Evolutionary conservation across 2,329 filamentous ascomycete genomes (phyloP), one percentile per base, ranked within the genome.

Genomic region (Capronia americana): DNA sequence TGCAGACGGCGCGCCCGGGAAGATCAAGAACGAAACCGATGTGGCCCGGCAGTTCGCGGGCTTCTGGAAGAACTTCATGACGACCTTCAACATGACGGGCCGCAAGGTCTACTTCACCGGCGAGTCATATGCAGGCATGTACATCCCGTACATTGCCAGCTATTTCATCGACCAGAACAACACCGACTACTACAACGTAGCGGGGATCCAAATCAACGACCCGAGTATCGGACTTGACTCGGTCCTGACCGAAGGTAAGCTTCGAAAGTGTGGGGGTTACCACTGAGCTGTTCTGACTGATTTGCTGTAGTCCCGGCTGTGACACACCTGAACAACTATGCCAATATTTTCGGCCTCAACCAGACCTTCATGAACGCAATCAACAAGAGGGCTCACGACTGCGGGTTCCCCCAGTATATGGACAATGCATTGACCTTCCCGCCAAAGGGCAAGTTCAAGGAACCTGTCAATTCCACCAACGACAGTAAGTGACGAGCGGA

Each of bases 371-470:
- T 71, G 66, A 73, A 73, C 0, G 69, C 80, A 32, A 75, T 85
- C 12, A 75, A 81, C 41, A 69, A 65, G 4, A 72, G 78, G 3
- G 78, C 82, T 62, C 69, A 81, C 32, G 69, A 76, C 7, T 85
- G 83, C 70, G 81, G 82, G 55, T 84, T 83, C 71, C 75, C 77
- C n/a, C 74, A 76, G 2, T 83, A 77, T 72, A 75, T 82, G 46
- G 76, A 82, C 26, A 77, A 82, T 54, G 84, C 85, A 70, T 78
- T 92, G 2, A 84, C 84, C 0, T 96, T 89, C 78, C 92, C 92
- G 0, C 89, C 69, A 5, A 58, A 60, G 30, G 63, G 67, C 60
- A 71, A 71, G 32, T 69, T 66, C 54, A 58, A 53, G 14, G 63
- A 64, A 14, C 68, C 66, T 12, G 51, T 57, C 53, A 0, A 78